Base-by-base conservation (phyloP, 306 rosid species). In the Canavalia ensiformis region DNA sequence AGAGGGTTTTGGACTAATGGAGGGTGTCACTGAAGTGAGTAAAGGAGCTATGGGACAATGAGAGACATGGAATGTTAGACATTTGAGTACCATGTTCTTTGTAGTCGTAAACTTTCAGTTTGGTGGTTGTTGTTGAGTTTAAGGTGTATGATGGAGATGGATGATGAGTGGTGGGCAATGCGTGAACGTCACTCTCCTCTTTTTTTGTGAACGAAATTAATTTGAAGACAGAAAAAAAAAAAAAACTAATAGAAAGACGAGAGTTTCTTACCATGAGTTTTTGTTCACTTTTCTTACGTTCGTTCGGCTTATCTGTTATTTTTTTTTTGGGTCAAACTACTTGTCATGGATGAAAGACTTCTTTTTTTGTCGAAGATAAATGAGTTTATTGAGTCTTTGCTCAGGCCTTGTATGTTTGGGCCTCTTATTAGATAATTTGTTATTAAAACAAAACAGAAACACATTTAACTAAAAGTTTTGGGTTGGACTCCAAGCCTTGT, bases 51-150 rank as follows among this genome's bases (percentile, higher is more conserved):
- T 57, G 79, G 69, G 63, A 18, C 50, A 84, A 44, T 31, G 84
- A 88, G 78, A 88, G 42, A 54, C 13, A 77, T 72, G 28, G 52
- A 80, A 74, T 74, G 77, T 49, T 72, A 88, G 68, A 67, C 50
- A 77, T 72, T 75, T 84, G 79, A 87, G 79, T 68, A 78, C 57
- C 92, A 84, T 90, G 76, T 64, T 85, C 30, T 62, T 75, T 13
- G 69, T 39, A 7, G 72, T 45, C 56, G 75, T 11, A 18, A 66
- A 41, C 2, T 12, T 78, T 78, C 41, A 29, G 63, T 50, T 55
- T 55, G 63, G 29, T 29, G 80, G 80, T 45, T 12, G 76, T 12
- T 47, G 45, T 47, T 25, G 54, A 11, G 29, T 56, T 11, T 4
- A 70, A 52, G 42, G 42, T 55, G 4, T 29, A 37, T 77, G 56